Percentiles rank a stretch among this genome's conserved stretches.
Evolutionary conservation across 2,329 filamentous ascomycete genomes (phyloP).

Genomic region (Xylariaceae sp.): DNA sequence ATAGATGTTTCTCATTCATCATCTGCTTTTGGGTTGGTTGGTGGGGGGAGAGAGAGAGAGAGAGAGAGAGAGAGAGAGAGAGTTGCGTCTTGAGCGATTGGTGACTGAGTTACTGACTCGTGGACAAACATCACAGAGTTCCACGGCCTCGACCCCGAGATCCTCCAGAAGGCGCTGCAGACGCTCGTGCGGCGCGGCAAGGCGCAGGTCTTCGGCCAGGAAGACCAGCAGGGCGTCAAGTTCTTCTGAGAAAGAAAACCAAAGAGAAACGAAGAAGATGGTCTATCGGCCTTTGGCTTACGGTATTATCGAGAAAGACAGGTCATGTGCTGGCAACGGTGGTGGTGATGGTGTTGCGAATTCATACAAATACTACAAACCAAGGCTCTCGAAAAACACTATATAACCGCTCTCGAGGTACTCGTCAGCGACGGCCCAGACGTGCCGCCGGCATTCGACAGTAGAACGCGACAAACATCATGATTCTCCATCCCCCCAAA

Average conservation of each 20-base stretch:
- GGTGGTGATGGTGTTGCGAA: no score
- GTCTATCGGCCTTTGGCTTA: not conserved
- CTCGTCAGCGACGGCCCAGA: no score
- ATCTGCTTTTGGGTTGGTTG: slow-evolving; percentile 1
- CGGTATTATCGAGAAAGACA: slow-evolving; percentile 4
- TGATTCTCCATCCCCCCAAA: no score
- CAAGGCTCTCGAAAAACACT: no score
- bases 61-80: not conserved
- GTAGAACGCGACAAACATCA: no score
- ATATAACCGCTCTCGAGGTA: no score
- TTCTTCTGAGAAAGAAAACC: slow-evolving; percentile 80
- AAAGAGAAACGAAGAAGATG: not conserved
- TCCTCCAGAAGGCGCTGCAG: slow-evolving; percentile 71
- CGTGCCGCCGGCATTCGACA: no score
- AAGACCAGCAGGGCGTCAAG: slow-evolving; percentile 87
- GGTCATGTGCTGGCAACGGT: slow-evolving; percentile 4
- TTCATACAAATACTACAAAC: no score
- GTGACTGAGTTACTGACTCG: slow-evolving; percentile 3
- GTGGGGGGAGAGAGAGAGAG: not conserved
- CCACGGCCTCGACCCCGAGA: slow-evolving; percentile 76
- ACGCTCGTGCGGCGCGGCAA: slow-evolving; percentile 83
- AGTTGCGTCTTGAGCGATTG: no score
- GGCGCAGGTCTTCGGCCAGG: slow-evolving; percentile 86
- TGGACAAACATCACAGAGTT: slow-evolving; percentile 49
- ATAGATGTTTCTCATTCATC: slow-evolving; percentile 1